A percentile compares a stretch with the other conserved stretches of the same genome.
Evolutionary conservation across 1,284 basidiomycete species (phyloP).

Genomic region (Coniophora puteana): DNA sequence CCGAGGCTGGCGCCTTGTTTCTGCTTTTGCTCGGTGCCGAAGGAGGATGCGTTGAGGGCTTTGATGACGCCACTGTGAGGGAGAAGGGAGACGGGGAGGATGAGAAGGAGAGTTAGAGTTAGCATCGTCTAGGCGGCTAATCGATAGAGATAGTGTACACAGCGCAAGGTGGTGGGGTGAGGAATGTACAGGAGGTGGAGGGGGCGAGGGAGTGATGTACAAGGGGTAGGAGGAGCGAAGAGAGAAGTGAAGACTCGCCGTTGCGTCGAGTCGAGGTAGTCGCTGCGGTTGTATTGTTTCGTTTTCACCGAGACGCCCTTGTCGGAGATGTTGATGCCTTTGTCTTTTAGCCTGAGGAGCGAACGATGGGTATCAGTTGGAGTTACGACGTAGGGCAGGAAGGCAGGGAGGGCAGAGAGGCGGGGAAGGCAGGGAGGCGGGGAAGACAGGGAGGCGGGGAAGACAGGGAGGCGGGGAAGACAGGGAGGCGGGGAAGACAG

Average conservation of each 20-base stretch:
- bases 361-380: not conserved
- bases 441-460: too few species aligned
- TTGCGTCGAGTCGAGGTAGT: constrained; percentile 70
- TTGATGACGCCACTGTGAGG: constrained; percentile 23
- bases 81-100: not conserved
- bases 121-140: not conserved
- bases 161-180: too few species aligned
- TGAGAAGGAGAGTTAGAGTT: not conserved
- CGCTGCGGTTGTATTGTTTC: constrained; percentile 51
- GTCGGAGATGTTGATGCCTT: constrained; percentile 50
- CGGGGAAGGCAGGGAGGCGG: too few species aligned
- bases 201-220: not conserved
- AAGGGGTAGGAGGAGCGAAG: not conserved
- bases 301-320: constrained; percentile 64
- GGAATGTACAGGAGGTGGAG: not conserved
- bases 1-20: constrained; percentile 6
- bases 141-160: too few species aligned
- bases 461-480: too few species aligned
- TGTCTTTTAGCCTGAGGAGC: constrained; percentile 45
- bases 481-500: too few species aligned
- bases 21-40: constrained; percentile 11
- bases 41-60: constrained; percentile 16
- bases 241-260: constrained; percentile 34
- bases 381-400: not conserved
- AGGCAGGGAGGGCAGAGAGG: constrained; percentile 7